These are phyloP conservation scores for Ramaria sp. DNA, from an alignment of 768 basidiomycete species.

Conservation along the genomic window DNA sequence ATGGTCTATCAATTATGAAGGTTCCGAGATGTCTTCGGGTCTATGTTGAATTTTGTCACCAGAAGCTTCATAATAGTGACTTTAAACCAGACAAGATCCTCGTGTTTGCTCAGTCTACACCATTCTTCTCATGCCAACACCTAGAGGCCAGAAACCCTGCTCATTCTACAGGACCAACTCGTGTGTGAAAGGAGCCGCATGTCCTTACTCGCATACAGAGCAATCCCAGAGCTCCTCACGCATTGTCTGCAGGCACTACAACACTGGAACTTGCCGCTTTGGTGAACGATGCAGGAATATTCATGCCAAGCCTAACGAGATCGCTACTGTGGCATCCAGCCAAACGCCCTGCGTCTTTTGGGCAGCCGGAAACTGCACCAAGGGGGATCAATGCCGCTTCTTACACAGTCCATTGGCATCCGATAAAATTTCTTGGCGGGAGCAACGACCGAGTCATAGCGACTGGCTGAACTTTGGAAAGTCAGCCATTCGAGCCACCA, in stretches of 20 bases:
- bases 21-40: too few species aligned
- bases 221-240: neutral
- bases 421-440: neutral
- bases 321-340: too few species aligned
- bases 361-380: neutral
- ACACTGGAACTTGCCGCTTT: neutral
- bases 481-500: neutral
- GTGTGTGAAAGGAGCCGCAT: conserved; percentile 20
- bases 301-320: conserved; percentile 19
- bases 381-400: neutral
- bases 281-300: conserved; percentile 14
- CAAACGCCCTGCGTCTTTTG: too few species aligned
- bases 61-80: too few species aligned
- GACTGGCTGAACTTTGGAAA: neutral
- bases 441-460: neutral
- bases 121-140: neutral
- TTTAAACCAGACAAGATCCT: too few species aligned
- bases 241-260: conserved; percentile 6
- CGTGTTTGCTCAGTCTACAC: too few species aligned
- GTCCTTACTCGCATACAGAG: conserved; percentile 17
- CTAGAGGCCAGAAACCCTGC: conserved; percentile 11
- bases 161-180: conserved; percentile 17
- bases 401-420: neutral
- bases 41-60: too few species aligned
- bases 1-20: too few species aligned